Evolutionary conservation across 164 flowering plant genomes (phyloP).

Genomic region (Stephania yunnanensis): DNA sequence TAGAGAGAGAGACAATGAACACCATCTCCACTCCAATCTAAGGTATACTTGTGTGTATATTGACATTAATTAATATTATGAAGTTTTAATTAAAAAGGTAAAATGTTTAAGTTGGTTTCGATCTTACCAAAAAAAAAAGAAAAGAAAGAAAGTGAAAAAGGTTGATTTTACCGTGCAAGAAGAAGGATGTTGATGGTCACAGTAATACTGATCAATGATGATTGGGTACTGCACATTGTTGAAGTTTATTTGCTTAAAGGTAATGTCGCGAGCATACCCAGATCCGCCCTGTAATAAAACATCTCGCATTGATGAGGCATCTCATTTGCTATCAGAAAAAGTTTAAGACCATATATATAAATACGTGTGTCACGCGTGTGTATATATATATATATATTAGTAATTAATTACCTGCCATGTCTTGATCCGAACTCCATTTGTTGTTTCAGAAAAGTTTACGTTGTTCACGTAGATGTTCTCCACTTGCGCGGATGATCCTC

Average conservation of each 20-base stretch:
- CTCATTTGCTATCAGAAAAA: background rate
- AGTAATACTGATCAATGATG: constrained; percentile 59
- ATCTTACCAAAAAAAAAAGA: background rate
- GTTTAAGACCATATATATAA: background rate
- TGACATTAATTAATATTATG: too few relatives aligned
- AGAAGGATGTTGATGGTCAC: constrained; percentile 12
- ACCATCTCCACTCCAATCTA: too few relatives aligned
- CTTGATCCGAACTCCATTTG: constrained; percentile 53
- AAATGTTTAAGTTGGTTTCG: background rate
- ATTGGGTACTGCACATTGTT: constrained; percentile 36
- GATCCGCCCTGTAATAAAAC: constrained; percentile 29
- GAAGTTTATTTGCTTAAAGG: constrained; percentile 31
- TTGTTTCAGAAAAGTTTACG: constrained; percentile 29
- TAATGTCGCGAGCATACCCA: constrained; percentile 36
- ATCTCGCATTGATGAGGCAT: too few relatives aligned
- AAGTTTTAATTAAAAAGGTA: background rate
- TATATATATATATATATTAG: background rate
- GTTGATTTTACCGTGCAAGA: constrained; percentile 28
- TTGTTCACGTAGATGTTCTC: constrained; percentile 36
- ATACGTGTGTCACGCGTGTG: too few relatives aligned
- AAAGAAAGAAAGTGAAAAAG: background rate
- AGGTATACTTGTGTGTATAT: too few relatives aligned
- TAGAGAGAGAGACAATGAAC: too few relatives aligned
- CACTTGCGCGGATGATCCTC: constrained; percentile 35
- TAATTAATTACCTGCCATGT: constrained; percentile 41